phyloP scores from a whole-genome alignment of 331 rosid genomes.

The Rosa hybrid region DNA sequence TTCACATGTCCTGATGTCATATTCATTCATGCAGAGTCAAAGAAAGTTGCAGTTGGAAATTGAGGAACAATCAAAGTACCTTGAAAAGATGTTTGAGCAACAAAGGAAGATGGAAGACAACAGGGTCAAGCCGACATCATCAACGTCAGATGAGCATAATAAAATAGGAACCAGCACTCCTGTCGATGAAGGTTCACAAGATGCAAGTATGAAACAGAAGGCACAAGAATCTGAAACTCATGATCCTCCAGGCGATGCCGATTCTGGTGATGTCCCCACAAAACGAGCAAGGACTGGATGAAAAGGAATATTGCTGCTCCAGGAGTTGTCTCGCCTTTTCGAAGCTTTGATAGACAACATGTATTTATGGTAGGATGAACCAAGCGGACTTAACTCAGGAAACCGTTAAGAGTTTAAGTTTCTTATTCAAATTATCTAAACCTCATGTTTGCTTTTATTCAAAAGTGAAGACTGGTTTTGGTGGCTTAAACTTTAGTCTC shows the following conservation, averaged over 20 bases:
- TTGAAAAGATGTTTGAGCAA: slow-evolving; percentile 78
- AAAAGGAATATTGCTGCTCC: slow-evolving; percentile 7
- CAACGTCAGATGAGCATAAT: slow-evolving; percentile 29
- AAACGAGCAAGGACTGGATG: slow-evolving; percentile 53
- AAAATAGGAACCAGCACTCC: slow-evolving; percentile 25
- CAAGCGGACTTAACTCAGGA: neutral
- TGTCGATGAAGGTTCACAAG: slow-evolving; percentile 34
- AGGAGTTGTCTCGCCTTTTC: neutral
- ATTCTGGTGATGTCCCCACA: slow-evolving; percentile 32
- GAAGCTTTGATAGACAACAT: slow-evolving; percentile 7
- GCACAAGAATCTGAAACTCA: slow-evolving; percentile 30
- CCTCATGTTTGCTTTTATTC: slow-evolving; percentile 14
- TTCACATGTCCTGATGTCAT: slow-evolving; percentile 23
- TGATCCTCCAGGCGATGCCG: slow-evolving; percentile 21
- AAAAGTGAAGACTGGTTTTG: neutral
- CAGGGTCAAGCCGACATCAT: slow-evolving; percentile 49
- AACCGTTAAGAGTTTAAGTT: neutral
- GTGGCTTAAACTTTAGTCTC: neutral
- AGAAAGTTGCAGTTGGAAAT: slow-evolving; percentile 82
- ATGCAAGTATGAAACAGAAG: slow-evolving; percentile 37
- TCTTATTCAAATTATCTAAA: neutral
- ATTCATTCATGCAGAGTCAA: slow-evolving; percentile 57
- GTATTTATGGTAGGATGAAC: slow-evolving; percentile 9
- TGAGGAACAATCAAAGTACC: slow-evolving; percentile 81
- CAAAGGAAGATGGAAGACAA: slow-evolving; percentile 58